Base-by-base conservation (phyloP, 2,329 filamentous ascomycete species). In the Nemania abortiva region DNA sequence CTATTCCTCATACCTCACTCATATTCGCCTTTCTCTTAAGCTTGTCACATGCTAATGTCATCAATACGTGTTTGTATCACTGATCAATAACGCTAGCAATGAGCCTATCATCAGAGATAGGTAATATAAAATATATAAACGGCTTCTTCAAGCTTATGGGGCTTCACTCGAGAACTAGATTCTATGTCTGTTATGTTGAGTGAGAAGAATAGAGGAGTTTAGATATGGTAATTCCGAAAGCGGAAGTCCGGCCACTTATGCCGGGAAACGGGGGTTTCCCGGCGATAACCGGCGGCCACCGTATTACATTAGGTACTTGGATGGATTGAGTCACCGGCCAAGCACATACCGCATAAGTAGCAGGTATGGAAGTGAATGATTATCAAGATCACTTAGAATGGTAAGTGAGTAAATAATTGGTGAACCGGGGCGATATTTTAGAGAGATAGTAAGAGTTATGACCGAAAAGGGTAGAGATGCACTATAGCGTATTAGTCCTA, bases 211-310 rank as follows among this genome's bases (percentile, higher is more conserved):
- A 42, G 37, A 7, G 37, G 37, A 42, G 31, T 15, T 13, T 42
- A 42, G 37, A 42, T 15, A 42, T 11, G 37, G 20, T 49, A 22
- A 49, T 49, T 42, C 45, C 45, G 45, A 49, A 49, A 49, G 27
- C 50, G 50, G 27, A 53, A 29, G 52, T n/a, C 49, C 49, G 22
- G 59, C 34, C 27, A 45, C 49, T n/a, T 45, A 20, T 18, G 22
- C 59, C 49, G 59, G 34, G 10, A 55, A 31, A 37, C 29, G 24
- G 34, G 52, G 15, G n/a, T 13, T 31, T 20, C 22, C 68, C 68
- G 61, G 47, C 68, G 68, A 59, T 68, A 68, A 65, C 68, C 68
- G 68, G 37, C 65, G 68, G 68, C 65, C 60, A 68, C 53, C 59
- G 65, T 18, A 18, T 15, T 27, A 49, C 6, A 31, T n/a, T n/a